Base-by-base conservation (phyloP, 768 basidiomycete genomes). In the Russula sp. region DNA sequence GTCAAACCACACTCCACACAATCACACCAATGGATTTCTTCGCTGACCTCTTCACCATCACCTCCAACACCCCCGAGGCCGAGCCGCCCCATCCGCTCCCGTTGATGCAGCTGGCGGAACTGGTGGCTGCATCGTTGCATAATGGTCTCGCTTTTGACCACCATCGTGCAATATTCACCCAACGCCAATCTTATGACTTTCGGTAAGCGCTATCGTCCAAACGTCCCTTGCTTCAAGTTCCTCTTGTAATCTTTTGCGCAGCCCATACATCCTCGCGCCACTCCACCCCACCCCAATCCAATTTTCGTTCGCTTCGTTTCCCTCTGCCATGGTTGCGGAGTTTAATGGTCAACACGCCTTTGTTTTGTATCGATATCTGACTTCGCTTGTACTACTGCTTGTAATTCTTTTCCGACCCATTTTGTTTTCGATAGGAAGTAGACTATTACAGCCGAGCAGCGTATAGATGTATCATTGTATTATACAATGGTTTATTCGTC, bases 261-360 rank as follows among this genome's bases (percentile, higher is more conserved):
- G 26, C 11, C 40, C 55, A 34, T 32, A 2, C 22, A 58, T 40
- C 26, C 51, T 50, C 50, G 36, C 13, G 11, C 36, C 36, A 48
- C 26, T n/a, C 13, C 36, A 42, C 42, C 16, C 20, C 44, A 22
- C 5, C 38, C 38, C n/a, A 2, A 22, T 48, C 4, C 46, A 22
- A 48, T 1, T 22, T 22, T 48, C 11, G 46, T 44, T 44, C 44
- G 10, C n/a, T 3, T 20, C 9, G 36, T 50, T 2, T 16, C 40
- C 36, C 30, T n/a, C 34, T 59, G 46, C n/a, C 11, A 20, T n/a
- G 20, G 44, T n/a, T 44, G 48, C 8, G 22, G 44, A 30, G 28
- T 14, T 49, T 30, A 58, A 60, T 60, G 36, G 49, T 24, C 18
- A 52, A 60, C 59, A 52, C 50, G 30, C 59, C 38, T 5, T 51